Conservation (phyloP, 2,329 filamentous ascomycete species). For the Achaetomium macrosporum region DNA sequence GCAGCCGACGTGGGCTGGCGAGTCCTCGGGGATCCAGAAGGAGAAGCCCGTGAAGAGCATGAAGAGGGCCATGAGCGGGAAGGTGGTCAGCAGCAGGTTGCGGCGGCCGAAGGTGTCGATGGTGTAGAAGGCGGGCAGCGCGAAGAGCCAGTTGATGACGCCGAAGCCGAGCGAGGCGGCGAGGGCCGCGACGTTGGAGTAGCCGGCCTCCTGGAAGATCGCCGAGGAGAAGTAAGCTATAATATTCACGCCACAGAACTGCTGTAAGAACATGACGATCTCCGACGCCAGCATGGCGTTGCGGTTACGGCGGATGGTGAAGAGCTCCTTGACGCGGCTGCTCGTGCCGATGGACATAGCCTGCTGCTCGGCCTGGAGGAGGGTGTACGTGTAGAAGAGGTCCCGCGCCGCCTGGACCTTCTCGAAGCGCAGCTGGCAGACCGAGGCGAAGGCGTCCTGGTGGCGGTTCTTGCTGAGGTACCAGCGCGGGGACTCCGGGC, state of each 20-base stretch:
- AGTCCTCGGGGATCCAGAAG: constrained; percentile 37
- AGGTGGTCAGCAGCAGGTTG: constrained; percentile 57
- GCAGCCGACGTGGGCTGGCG: constrained; percentile 37
- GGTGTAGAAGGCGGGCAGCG: constrained; percentile 57
- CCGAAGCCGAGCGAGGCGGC: constrained; percentile 58
- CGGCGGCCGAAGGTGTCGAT: constrained; percentile 64
- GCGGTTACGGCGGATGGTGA: constrained; percentile 56
- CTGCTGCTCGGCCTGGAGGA: constrained; percentile 51
- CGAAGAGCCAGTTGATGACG: constrained; percentile 60
- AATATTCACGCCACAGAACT: constrained; percentile 44
- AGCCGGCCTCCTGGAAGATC: constrained; percentile 53
- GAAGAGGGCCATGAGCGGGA: constrained; percentile 56
- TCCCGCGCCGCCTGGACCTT: constrained; percentile 52
- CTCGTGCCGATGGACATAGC: constrained; percentile 42
- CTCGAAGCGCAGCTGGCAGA: constrained; percentile 42
- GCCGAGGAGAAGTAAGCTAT: constrained; percentile 57
- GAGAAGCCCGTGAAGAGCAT: constrained; percentile 43
- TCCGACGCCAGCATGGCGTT: constrained; percentile 55
- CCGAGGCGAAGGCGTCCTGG: constrained; percentile 41
- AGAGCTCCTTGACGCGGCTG: constrained; percentile 49
- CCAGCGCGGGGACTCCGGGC: constrained; percentile 46
- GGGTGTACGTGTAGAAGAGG: constrained; percentile 50
- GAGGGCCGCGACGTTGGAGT: constrained; percentile 46
- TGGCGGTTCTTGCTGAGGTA: constrained; percentile 45
- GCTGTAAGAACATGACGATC: constrained; percentile 64